Base-by-base conservation (phyloP, 2,329 filamentous ascomycete species). In the Chrysoporthe puriensis region DNA sequence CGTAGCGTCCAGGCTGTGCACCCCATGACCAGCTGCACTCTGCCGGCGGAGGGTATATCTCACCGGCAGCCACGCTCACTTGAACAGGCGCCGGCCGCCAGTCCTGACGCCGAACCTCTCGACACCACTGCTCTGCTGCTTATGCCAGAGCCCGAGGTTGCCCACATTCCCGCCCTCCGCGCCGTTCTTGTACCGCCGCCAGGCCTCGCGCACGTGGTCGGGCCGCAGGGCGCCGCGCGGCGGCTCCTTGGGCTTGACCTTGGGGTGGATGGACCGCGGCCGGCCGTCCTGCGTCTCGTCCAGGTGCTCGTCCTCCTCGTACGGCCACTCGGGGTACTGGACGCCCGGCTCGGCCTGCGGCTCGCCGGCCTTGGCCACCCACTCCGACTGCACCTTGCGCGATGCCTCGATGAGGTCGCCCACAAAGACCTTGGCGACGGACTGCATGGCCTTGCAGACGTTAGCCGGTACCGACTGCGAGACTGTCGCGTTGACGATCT, bases 401-500 rank as follows among this genome's bases (percentile, higher is more conserved):
- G 92, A 91, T 61, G 84, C 81, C 76, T 93, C 91, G 70, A 94
- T 90, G 60, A 95, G 83, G 70, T 93, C 90, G 63, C 91, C 91
- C 4, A 91, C 86, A 76, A 92, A 94, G 69, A 92, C 84, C 78
- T 95, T 95, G 60, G 90, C 88, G 26, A 92, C 91, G 0, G 90
- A 88, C 61, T 89, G 90, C 74, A 94, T 90, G n/a, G 90, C 90
- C 32, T 91, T 88, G 70, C 92, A 89, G 62, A 94, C 90, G 72
- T 87, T 90, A 26, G 86, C 84, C 0, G 91, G 90, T 0, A 93
- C 91, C 1, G 90, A 93, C 76, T 94, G 92, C 0, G 90, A 93
- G 9, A 94, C 89, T 1, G 91, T 93, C 68, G 91, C 90, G 74
- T 94, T 95, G 75, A 93, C 90, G 69, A 94, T 86, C 85, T 90